Conservation (phyloP, 2,329 filamentous ascomycete species). For the Bipolaris zeicola region DNA sequence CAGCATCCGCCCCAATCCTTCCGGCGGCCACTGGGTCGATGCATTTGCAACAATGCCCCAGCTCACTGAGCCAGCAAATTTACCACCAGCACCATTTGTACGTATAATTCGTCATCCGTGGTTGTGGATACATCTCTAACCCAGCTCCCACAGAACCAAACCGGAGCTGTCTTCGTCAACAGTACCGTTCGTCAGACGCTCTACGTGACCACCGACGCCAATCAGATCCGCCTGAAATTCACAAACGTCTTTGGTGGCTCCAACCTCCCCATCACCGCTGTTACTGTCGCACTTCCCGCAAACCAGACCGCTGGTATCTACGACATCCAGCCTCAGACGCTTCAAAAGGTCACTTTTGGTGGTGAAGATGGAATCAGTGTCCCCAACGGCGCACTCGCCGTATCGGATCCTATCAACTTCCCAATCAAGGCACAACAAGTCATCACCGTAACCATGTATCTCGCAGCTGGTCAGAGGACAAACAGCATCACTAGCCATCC, state of each 20-base stretch:
- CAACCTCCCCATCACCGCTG: constrained; percentile 64
- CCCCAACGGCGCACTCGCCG: constrained; percentile 61
- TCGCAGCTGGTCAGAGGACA: constrained; percentile 61
- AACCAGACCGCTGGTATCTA: constrained; percentile 61
- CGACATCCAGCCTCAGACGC: constrained; percentile 58
- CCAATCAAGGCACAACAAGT: constrained; percentile 57
- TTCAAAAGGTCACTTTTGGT: constrained; percentile 64
- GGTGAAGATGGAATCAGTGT: constrained; percentile 58
- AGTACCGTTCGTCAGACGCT: constrained; percentile 70
- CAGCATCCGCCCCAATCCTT: constrained; percentile 30
- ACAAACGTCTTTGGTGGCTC: constrained; percentile 69
- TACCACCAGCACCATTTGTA: constrained; percentile 64
- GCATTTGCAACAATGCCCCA: constrained; percentile 72
- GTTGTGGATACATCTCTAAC: background rate
- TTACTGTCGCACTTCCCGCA: constrained; percentile 62
- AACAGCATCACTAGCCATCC: constrained; percentile 68
- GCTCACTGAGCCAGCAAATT: constrained; percentile 65
- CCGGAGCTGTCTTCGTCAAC: constrained; percentile 62
- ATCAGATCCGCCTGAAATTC: constrained; percentile 65
- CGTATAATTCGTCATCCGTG: background rate
- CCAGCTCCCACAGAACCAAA: constrained; percentile 54
- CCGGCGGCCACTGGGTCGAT: constrained; percentile 61
- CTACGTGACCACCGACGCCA: constrained; percentile 62
- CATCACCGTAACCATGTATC: constrained; percentile 65
- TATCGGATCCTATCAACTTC: constrained; percentile 67